Evolutionary conservation across 345 rosid genomes (phyloP).

Genomic region (rapeseed (Brassica napus)): Da-Ae NC_063450.1:37761501-37762000

Average conservation of each 20-base stretch:
- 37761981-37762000: conserved; percentile 39
- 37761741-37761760: not conserved
- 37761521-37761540: conserved; percentile 63
- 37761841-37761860: not conserved
- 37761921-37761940: not conserved
- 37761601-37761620: not conserved
- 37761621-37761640: not conserved
- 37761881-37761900: conserved; percentile 3
- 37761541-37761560: conserved; percentile 44
- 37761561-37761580: conserved; percentile 36
- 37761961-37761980: conserved; percentile 23
- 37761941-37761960: not conserved
- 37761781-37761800: not conserved
- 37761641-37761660: not conserved
- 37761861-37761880: not conserved
- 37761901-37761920: no score
- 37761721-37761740: not conserved
- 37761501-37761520: conserved; percentile 42
- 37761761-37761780: not conserved
- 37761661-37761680: not conserved
- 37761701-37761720: not conserved
- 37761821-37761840: not conserved
- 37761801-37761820: not conserved
- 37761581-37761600: conserved; percentile 27
- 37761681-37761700: not conserved